Evolutionary conservation across 1,284 basidiomycete genomes (phyloP), one percentile per base, ranked within the genome.

Genomic region (Anthracocystis walkeri): DNA sequence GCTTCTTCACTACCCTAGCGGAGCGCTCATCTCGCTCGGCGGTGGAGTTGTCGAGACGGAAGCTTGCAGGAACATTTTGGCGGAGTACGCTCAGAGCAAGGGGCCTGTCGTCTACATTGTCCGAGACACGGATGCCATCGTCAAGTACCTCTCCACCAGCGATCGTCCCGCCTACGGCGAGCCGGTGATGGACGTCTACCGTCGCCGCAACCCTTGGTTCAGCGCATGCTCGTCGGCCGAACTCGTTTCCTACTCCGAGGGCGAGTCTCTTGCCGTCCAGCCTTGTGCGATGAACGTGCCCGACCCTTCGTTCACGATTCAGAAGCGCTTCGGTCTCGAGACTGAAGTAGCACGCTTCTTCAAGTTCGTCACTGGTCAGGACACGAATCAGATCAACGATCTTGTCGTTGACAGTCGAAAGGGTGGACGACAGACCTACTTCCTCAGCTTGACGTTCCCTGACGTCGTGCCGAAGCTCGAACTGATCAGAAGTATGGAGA

Each of bases 41-140:
- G 97, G 97, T 5, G 95, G 96, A 0, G 91, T 99, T 57, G 93
- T 98, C 46, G 97, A 99, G 87, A 93, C 91, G 0, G 88, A 90
- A 7, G 89, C 88, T 46, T 77, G 75, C 55, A 73, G 83, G 6
- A 88, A 91, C 20, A 80, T 93, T 7, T 88, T 98, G 65, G 88
- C 90, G 81, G 86, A 89, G 10, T 95, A 94, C 83, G 89, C 89
- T 10, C 86, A 87, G 40, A 87, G 87, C 45, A 78, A 78, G 20
- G 91, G 91, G 0, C 89, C 89, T 1, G 90, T 94, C 23, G 90
- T 94, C 16, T 90, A 93, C 85, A 88, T 93, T 55, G 88, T 89
- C 12, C 88, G 93, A 29, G 90, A 91, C 76, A 86, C 92, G 31
- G 89, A 90, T 72, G 90, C 91, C 68, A 90, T 94, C 58, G 88